Percentiles rank a stretch among this genome's conserved stretches.
These are phyloP conservation scores for Corniculantispora saksenae DNA, from an alignment of 2,329 filamentous ascomycete species.

Conservation along the genomic window DNA sequence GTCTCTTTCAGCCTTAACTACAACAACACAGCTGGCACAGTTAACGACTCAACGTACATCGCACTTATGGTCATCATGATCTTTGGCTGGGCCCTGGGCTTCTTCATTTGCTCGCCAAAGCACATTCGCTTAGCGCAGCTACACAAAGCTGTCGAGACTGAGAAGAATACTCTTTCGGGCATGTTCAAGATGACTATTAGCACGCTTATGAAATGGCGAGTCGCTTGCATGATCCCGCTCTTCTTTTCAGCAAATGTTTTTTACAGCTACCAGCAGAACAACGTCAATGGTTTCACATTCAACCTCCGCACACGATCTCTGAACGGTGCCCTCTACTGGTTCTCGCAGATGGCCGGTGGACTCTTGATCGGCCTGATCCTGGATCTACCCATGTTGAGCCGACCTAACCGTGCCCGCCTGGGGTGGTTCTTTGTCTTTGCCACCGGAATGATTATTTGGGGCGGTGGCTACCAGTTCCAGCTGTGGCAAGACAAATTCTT, in stretches of 20 bases:
- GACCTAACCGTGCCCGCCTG: slow-evolving; percentile 46
- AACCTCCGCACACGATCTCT: slow-evolving; percentile 57
- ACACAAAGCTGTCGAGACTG: slow-evolving; percentile 37
- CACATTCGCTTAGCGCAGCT: slow-evolving; percentile 42
- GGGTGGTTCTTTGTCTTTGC: slow-evolving; percentile 49
- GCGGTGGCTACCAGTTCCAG: slow-evolving; percentile 67
- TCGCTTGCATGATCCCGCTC: slow-evolving; percentile 51
- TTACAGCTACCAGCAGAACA: slow-evolving; percentile 59
- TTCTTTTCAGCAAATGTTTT: slow-evolving; percentile 59
- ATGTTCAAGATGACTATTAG: slow-evolving; percentile 38
- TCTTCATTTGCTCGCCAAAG: slow-evolving; percentile 50
- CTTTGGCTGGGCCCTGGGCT: slow-evolving; percentile 47
- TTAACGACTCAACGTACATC: slow-evolving; percentile 52
- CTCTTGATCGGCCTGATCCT: slow-evolving; percentile 48
- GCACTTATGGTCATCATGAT: slow-evolving; percentile 51
- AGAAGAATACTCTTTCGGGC: slow-evolving; percentile 40
- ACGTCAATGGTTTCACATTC: slow-evolving; percentile 56
- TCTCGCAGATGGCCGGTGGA: slow-evolving; percentile 57
- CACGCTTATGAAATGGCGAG: slow-evolving; percentile 45
- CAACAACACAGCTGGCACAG: slow-evolving; percentile 41
- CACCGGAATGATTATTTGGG: slow-evolving; percentile 56
- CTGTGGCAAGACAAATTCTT: slow-evolving; percentile 49
- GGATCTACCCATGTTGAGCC: slow-evolving; percentile 44
- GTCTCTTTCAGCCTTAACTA: slow-evolving; percentile 47
- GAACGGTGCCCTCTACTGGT: slow-evolving; percentile 57